Conservation (phyloP, 2,329 filamentous ascomycete genomes). For the Fusarium mundagurra region DNA sequence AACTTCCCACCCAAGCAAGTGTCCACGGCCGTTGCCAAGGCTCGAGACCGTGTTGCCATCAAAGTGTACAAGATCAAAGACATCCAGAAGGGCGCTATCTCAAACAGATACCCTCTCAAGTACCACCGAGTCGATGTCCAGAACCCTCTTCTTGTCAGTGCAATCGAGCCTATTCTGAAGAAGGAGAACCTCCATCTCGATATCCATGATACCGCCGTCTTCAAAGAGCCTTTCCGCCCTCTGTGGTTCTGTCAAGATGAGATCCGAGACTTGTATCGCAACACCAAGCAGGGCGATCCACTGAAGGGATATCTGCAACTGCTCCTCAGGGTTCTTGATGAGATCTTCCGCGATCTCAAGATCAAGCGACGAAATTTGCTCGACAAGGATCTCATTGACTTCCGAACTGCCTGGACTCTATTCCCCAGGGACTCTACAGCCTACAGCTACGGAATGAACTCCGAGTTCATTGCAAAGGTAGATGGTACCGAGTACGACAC, state of each 20-base stretch:
- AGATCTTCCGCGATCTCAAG: slow-evolving; percentile 54
- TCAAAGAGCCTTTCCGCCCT: slow-evolving; percentile 53
- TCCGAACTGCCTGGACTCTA: slow-evolving; percentile 55
- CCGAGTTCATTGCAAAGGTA: slow-evolving; percentile 55
- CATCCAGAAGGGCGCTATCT: slow-evolving; percentile 51
- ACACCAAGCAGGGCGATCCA: slow-evolving; percentile 37
- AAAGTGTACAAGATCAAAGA: slow-evolving; percentile 59
- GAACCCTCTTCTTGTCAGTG: slow-evolving; percentile 53
- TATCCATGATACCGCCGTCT: slow-evolving; percentile 48
- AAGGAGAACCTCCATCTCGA: slow-evolving; percentile 54
- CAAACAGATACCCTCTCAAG: slow-evolving; percentile 51
- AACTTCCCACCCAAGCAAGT: slow-evolving; percentile 55
- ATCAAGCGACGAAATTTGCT: slow-evolving; percentile 50
- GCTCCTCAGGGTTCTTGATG: slow-evolving; percentile 53
- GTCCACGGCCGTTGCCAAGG: slow-evolving; percentile 50
- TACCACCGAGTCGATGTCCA: slow-evolving; percentile 55
- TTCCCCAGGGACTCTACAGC: slow-evolving; percentile 53
- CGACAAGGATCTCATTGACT: slow-evolving; percentile 52
- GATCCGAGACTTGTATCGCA: slow-evolving; percentile 48
- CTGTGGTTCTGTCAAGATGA: slow-evolving; percentile 58
- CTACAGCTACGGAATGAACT: slow-evolving; percentile 52
- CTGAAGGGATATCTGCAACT: slow-evolving; percentile 53
- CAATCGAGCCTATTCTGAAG: slow-evolving; percentile 55
- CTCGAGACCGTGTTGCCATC: slow-evolving; percentile 54
- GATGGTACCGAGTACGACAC: slow-evolving; percentile 46